Evolutionary conservation across 176 grass and related monocot genomes (phyloP), one percentile per base, ranked within the genome.

Genomic region (Guadua angustifolia): DNA sequence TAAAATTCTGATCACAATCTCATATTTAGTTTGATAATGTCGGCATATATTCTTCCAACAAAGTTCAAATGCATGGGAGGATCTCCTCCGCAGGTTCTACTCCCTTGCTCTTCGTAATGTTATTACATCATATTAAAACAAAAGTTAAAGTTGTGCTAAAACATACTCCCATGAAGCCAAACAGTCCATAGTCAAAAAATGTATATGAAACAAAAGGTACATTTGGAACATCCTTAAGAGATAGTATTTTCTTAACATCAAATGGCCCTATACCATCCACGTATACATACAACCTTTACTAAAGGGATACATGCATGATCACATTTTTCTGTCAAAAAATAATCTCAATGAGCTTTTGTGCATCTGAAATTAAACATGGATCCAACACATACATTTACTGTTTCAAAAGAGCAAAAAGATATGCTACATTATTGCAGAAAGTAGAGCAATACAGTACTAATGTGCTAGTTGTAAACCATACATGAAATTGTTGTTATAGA

Each of bases 1-100:
- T 71, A 61, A 61, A 69, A 71, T 22, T 35, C 21, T 13, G 21
- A 71, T 79, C 43, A 39, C 21, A 25, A 85, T 57, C 18, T 40
- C 2, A 25, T 2, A 21, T 70, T 70, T 35, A 22, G 51, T 57
- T 49, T 13, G 12, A 78, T 70, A 47, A 59, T 69, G 45, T 21
- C 71, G 66, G 25, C 52, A 61, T 24, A 50, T 35, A 26, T 29
- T 67, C 36, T 36, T 49, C 29, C 2, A 19, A 11, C 0, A 50
- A 74, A 74, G 81, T 21, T 86, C 14, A 35, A 16, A 17, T n/a
- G 3, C 32, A 11, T 32, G 5, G 5, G 25, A 71, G 15, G 26
- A 21, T 86, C 32, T 50, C 74, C 26, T 60, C 74, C 16, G 49
- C 14, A 50, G 5, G 5, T 85, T 61, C 51, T 19, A 63, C 2